A percentile compares a stretch with the other conserved stretches of the same genome.
Evolutionary conservation across 495 filamentous ascomycete genomes (phyloP).

Genomic region (Podospora didyma): DNA sequence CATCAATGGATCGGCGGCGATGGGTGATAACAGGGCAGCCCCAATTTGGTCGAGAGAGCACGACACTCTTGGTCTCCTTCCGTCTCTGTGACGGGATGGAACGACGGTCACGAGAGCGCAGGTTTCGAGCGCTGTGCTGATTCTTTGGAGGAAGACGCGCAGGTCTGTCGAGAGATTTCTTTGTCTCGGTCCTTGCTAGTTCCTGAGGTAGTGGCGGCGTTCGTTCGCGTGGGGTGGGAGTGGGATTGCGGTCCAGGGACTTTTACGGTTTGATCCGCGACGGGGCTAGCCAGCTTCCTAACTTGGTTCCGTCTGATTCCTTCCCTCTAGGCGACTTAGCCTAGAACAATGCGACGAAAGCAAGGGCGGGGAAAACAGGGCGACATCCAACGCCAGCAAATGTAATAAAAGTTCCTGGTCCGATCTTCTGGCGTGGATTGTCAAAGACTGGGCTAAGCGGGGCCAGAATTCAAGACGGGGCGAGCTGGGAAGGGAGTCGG

Average conservation of each 20-base stretch:
- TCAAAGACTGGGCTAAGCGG: no score
- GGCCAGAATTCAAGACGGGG: no score
- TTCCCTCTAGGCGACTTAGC: neutral
- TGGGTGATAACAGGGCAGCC: neutral
- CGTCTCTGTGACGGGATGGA: no score
- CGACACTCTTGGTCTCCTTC: neutral
- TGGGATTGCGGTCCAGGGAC: conserved; percentile 2
- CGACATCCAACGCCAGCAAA: no score
- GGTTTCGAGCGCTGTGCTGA: no score
- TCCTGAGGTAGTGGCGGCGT: neutral
- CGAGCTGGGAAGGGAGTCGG: no score
- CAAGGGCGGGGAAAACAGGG: neutral
- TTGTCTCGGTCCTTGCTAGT: neutral
- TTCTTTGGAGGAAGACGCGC: neutral
- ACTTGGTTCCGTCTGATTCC: neutral
- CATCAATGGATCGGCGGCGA: no score
- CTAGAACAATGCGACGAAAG: no score
- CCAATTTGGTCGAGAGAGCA: neutral
- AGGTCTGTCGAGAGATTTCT: neutral
- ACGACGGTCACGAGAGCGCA: no score
- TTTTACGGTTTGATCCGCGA: conserved; percentile 15
- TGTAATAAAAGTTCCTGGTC: no score
- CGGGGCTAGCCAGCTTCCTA: neutral
- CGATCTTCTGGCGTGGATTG: no score
- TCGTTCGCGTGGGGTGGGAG: neutral